Evolutionary conservation across 176 grass and related monocot species (phyloP).

Genomic region (Carex parvula): DNA sequence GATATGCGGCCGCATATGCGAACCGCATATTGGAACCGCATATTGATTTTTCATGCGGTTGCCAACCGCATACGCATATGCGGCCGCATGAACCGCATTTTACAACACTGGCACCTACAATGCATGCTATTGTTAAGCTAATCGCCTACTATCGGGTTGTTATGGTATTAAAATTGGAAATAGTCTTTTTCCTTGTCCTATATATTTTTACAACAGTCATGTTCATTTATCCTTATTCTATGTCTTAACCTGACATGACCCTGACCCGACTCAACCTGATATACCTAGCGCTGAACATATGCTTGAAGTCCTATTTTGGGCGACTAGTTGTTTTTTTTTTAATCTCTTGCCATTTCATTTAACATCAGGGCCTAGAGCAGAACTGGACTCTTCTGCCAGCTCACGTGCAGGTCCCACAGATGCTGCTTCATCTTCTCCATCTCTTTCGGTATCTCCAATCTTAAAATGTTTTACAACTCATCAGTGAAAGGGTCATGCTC

Average conservation of each 20-base stretch:
- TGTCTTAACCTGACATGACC: background rate
- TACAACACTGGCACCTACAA: too few relatives aligned
- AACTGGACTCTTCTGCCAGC: conserved; percentile 75
- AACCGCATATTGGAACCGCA: too few relatives aligned
- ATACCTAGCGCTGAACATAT: background rate
- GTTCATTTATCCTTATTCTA: background rate
- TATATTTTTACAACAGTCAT: background rate
- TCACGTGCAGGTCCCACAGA: conserved; percentile 57
- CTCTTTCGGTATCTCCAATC: conserved; percentile 75
- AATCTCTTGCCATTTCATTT: conserved; percentile 13
- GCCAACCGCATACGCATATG: too few relatives aligned
- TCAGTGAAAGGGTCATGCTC: conserved; percentile 86
- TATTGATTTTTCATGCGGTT: too few relatives aligned
- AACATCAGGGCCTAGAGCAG: conserved; percentile 80
- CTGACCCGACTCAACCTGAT: background rate
- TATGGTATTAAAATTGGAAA: background rate
- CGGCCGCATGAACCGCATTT: too few relatives aligned
- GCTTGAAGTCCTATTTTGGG: background rate
- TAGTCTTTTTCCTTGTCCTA: background rate
- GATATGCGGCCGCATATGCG: too few relatives aligned
- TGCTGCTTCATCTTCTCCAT: conserved; percentile 46
- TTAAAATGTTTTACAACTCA: conserved; percentile 80
- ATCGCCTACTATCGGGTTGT: background rate
- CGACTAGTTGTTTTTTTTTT: background rate
- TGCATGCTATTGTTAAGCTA: background rate